Conservation (phyloP, 2,329 filamentous ascomycete genomes). For the Aspergillus puulaauensis region DNA sequence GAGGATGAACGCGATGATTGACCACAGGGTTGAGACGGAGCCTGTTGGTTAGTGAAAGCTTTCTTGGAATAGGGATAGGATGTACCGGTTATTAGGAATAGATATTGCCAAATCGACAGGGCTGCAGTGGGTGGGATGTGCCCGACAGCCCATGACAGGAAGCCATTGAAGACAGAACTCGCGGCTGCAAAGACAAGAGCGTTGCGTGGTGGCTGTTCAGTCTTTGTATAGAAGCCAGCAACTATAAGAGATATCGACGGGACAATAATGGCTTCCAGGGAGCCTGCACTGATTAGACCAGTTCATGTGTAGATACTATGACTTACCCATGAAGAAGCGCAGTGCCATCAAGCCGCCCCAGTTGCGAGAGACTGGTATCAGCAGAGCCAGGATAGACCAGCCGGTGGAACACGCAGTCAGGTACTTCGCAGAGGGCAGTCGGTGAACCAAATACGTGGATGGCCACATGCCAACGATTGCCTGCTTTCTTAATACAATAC, state of each 20-base stretch:
- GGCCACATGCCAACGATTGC: constrained; percentile 50
- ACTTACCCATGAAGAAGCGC: constrained; percentile 9
- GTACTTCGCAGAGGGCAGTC: constrained; percentile 50
- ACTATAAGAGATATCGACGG: constrained; percentile 11
- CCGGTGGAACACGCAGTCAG: constrained; percentile 49
- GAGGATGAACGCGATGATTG: constrained; percentile 48
- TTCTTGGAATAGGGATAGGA: too few relatives aligned
- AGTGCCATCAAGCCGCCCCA: constrained; percentile 9
- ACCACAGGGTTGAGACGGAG: constrained; percentile 34
- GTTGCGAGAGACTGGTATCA: constrained; percentile 4
- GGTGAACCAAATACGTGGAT: constrained; percentile 23
- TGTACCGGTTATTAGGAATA: constrained; percentile 18
- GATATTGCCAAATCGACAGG: constrained; percentile 2
- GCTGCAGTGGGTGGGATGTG: constrained; percentile 11
- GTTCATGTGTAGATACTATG: neutral
- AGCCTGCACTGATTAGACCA: neutral
- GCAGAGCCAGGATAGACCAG: constrained; percentile 47
- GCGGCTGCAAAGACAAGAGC: constrained; percentile 26
- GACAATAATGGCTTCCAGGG: constrained; percentile 10
- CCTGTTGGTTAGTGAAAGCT: neutral
- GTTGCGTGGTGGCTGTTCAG: constrained; percentile 26
- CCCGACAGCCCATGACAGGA: constrained; percentile 17
- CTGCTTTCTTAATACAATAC: constrained; percentile 15
- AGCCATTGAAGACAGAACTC: constrained; percentile 1
- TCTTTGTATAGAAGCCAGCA: constrained; percentile 20